These are phyloP conservation scores for Ogataea corticis DNA, from an alignment of 805 yeast genomes.

Conservation along the genomic window DNA sequence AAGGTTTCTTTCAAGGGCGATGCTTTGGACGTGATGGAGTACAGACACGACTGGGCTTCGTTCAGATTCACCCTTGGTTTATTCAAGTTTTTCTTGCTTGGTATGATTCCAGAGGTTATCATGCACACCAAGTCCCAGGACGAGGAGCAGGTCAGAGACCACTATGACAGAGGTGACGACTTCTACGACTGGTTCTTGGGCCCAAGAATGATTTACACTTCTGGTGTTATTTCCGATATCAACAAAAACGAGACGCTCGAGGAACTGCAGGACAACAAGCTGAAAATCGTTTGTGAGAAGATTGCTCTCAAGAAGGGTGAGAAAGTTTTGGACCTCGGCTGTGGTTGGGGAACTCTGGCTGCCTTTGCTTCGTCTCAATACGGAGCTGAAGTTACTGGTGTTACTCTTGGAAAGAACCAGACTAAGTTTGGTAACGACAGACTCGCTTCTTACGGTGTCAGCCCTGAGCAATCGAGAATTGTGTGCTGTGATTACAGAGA, in stretches of 20 bases:
- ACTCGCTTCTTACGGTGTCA: slow-evolving; percentile 67
- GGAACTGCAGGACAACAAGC: slow-evolving; percentile 84
- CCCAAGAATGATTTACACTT: slow-evolving; percentile 91
- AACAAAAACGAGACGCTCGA: slow-evolving; percentile 71
- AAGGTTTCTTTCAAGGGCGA: slow-evolving; percentile 89
- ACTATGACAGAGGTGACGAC: slow-evolving; percentile 95
- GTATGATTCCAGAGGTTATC: slow-evolving; percentile 90
- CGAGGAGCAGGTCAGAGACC: slow-evolving; percentile 94
- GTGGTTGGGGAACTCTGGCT: slow-evolving; percentile 96
- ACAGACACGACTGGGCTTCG: slow-evolving; percentile 87
- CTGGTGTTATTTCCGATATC: slow-evolving; percentile 79
- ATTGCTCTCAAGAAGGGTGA: slow-evolving; percentile 74
- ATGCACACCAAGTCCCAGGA: slow-evolving; percentile 92
- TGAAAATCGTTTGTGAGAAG: slow-evolving; percentile 85
- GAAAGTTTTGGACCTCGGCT: slow-evolving; percentile 78
- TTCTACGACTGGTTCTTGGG: slow-evolving; percentile 93
- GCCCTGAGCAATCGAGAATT: slow-evolving; percentile 68
- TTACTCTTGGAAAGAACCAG: slow-evolving; percentile 88
- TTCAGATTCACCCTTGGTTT: slow-evolving; percentile 76
- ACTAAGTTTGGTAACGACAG: slow-evolving; percentile 83
- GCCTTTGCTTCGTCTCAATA: slow-evolving; percentile 78
- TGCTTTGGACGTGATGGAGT: slow-evolving; percentile 78
- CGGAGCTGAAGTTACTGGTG: slow-evolving; percentile 86
- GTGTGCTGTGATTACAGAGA: slow-evolving; percentile 89
- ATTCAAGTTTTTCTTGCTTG: slow-evolving; percentile 78